These are phyloP conservation scores for Astrothelium subdiscretum DNA, from an alignment of 495 filamentous ascomycete genomes.

Conservation along the genomic window DNA sequence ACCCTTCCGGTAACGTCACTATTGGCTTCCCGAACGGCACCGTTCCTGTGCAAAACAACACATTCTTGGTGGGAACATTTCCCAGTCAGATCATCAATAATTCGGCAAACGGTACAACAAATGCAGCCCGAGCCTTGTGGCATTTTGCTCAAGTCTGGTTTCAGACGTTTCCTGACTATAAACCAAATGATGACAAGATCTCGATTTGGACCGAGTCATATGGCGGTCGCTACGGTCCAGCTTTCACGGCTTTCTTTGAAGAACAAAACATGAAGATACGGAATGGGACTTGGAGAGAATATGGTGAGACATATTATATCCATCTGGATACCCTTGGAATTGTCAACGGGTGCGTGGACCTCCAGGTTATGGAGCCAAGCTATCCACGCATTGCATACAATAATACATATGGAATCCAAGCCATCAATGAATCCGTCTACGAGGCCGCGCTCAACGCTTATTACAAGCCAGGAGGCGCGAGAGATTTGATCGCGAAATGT, in stretches of 20 bases:
- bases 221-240: conserved; percentile 50
- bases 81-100: conserved; percentile 34
- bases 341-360: conserved; percentile 23
- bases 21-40: conserved; percentile 22
- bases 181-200: conserved; percentile 43
- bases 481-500: conserved; percentile 39
- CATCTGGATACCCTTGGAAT: conserved; percentile 18
- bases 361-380: conserved; percentile 25
- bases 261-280: conserved; percentile 21
- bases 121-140: conserved; percentile 44
- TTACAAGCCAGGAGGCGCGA: conserved; percentile 38
- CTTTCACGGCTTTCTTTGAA: conserved; percentile 21
- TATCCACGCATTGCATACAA: conserved; percentile 34
- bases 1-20: conserved; percentile 14
- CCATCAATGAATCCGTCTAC: conserved; percentile 26
- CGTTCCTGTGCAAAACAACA: conserved; percentile 46
- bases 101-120: conserved; percentile 41
- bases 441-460: conserved; percentile 29
- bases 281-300: conserved; percentile 18
- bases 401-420: conserved; percentile 34
- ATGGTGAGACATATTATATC: conserved; percentile 15
- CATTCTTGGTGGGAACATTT: conserved; percentile 50
- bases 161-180: conserved; percentile 42
- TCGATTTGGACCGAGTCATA: conserved; percentile 45
- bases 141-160: conserved; percentile 49